These are phyloP conservation scores for sorghum (Sorghum bicolor) DNA, from an alignment of 176 grass and related monocot genomes.

Conservation along the genomic window DNA sequence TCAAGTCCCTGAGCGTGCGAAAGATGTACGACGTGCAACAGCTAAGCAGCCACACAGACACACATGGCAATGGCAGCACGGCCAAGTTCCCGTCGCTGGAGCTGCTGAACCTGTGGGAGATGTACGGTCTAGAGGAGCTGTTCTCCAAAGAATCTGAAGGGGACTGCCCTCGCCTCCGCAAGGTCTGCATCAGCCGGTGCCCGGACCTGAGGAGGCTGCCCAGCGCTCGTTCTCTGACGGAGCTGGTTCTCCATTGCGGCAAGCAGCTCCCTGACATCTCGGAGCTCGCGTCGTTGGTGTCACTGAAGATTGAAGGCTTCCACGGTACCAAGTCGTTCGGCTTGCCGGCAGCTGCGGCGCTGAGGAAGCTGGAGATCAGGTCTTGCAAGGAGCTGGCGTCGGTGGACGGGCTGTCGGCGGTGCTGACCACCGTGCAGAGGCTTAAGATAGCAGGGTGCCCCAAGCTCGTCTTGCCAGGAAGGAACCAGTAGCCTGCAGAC, in stretches of 20 bases:
- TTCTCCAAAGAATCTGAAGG: background rate
- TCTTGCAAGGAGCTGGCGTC: slow-evolving; percentile 23
- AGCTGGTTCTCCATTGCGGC: slow-evolving; percentile 37
- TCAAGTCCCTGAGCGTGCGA: slow-evolving; percentile 16
- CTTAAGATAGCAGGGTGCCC: slow-evolving; percentile 28
- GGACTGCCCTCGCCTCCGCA: slow-evolving; percentile 18
- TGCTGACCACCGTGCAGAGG: slow-evolving; percentile 2
- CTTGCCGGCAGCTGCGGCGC: background rate
- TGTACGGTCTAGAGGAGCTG: slow-evolving; percentile 37
- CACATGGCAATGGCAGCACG: background rate
- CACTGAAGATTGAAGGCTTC: slow-evolving; percentile 32
- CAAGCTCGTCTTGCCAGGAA: slow-evolving; percentile 17
- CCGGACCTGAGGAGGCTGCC: slow-evolving; percentile 7
- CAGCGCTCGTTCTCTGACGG: background rate
- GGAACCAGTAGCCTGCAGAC: too few species aligned
- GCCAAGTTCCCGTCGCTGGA: slow-evolving; percentile 23
- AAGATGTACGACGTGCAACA: background rate
- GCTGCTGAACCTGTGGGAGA: slow-evolving; percentile 32
- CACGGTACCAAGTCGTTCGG: background rate
- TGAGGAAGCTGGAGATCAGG: slow-evolving; percentile 33
- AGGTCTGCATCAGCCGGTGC: slow-evolving; percentile 35
- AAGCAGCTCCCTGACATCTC: slow-evolving; percentile 17
- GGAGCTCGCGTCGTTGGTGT: background rate
- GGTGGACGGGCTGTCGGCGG: slow-evolving; percentile 6
- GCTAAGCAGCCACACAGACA: background rate